Base-by-base conservation (phyloP, 2,329 filamentous ascomycete genomes). In the Phoma sp. region DNA sequence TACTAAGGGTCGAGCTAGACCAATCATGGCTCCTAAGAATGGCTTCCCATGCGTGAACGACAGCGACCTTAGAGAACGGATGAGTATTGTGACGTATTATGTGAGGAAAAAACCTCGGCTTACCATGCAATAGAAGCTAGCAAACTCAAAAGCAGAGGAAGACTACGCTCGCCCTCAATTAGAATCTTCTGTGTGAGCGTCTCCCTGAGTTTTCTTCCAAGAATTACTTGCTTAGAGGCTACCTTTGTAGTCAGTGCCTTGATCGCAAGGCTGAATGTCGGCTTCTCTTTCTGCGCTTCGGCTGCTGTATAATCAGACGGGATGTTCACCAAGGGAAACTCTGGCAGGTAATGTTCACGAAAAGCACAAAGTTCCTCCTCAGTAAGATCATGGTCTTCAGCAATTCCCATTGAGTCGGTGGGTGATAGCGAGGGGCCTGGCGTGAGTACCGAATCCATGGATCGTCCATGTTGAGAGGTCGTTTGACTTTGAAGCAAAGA, bases 41-140 rank as follows among this genome's bases (percentile, higher is more conserved):
- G 57, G 57, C 50, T 62, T 63, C 0, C 67, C 61, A 10, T 58
- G 45, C 0, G 58, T 58, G 33, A 60, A 64, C 9, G 58, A 67
- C 14, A 55, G 52, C 10, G 60, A 62, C 58, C 59, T 67, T 14
- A 10, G 4, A 13, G 14, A 13, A 25, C 57, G 18, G 50, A 42
- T 47, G 6, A 38, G 29, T 14, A 22, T 22, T 5, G 6, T 4
- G 22, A 6, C 10, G 9, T 27, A 25, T 2, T 5, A 11, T n/a
- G 5, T 33, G 10, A 13, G 13, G 7, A 11, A 11, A n/a, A 33
- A 11, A 33, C 7, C 24, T 36, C 39, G 9, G 27, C 27, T 29
- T 37, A 62, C 64, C 68, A 70, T 25, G 57, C 35, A 32, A 59
- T 62, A 18, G 62, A 66, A 9, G 60, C 54, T 7, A 70, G 43